A percentile compares a stretch with the other conserved stretches of the same genome.
Evolutionary conservation across 331 rosid species (phyloP).

Genomic region (Malus hybrid): DNA sequence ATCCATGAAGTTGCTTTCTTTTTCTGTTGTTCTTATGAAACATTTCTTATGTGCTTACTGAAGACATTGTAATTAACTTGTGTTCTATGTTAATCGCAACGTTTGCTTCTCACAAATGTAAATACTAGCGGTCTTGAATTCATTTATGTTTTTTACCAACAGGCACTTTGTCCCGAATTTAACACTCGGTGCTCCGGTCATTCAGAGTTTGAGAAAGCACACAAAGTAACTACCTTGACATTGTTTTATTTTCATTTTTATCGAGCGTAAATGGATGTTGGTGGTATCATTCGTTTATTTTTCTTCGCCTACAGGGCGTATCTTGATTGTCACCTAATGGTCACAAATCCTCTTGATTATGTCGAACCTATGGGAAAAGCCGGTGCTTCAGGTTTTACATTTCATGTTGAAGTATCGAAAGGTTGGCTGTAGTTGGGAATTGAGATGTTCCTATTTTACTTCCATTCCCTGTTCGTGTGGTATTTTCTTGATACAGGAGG

Average conservation of each 20-base stretch:
- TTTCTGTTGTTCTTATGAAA: not conserved
- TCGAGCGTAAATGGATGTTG: conserved; percentile 4
- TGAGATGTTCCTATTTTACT: not conserved
- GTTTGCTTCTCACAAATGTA: not conserved
- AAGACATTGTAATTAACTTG: not conserved
- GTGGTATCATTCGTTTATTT: not conserved
- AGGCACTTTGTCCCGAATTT: conserved; percentile 95
- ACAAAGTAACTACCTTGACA: conserved; percentile 44
- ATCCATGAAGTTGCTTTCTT: not conserved
- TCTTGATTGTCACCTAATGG: conserved; percentile 94
- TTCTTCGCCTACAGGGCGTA: conserved; percentile 47
- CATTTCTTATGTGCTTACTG: not conserved
- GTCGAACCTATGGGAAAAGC: conserved; percentile 81
- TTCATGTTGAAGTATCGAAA: conserved; percentile 77
- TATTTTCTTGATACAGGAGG: conserved; percentile 4
- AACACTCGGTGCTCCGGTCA: conserved; percentile 87
- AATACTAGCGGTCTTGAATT: not conserved
- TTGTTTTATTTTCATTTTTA: not conserved
- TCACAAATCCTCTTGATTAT: conserved; percentile 68
- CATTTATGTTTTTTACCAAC: conserved; percentile 1
- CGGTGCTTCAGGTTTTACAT: conserved; percentile 95
- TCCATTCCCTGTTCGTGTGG: not conserved
- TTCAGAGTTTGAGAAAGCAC: conserved; percentile 92
- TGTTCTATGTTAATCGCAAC: not conserved
- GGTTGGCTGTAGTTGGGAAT: conserved; percentile 30